Conservation (phyloP, 1,139 yeast species). For the Taiozyma sp. region DNA sequence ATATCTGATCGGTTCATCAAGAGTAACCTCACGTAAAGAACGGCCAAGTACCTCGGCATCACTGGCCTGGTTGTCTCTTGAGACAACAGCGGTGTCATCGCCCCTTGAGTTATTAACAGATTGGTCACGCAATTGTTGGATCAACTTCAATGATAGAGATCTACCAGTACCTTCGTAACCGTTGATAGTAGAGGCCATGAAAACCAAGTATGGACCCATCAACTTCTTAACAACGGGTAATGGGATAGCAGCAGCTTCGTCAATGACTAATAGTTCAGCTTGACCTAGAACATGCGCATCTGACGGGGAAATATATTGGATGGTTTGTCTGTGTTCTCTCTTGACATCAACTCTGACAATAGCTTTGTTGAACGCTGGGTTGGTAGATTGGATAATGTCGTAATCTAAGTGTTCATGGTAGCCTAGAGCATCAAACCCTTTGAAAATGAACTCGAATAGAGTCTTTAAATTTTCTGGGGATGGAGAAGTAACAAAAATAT, state of each 20-base stretch:
- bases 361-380: constrained; percentile 90
- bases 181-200: constrained; percentile 97
- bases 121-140: constrained; percentile 84
- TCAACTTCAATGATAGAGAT: constrained; percentile 85
- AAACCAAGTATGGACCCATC: constrained; percentile 90
- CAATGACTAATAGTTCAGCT: constrained; percentile 92
- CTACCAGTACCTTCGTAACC: constrained; percentile 99
- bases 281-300: constrained; percentile 94
- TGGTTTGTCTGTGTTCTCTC: constrained; percentile 92
- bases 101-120: constrained; percentile 39
- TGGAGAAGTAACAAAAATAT: constrained; percentile 94
- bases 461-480: constrained; percentile 97
- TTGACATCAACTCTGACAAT: constrained; percentile 93
- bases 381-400: constrained; percentile 92
- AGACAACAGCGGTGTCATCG: constrained; percentile 45
- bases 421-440: constrained; percentile 93
- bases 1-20: constrained; percentile 94
- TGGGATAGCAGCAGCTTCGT: constrained; percentile 99
- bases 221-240: constrained; percentile 86
- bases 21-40: constrained; percentile 71
- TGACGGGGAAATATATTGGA: constrained; percentile 90
- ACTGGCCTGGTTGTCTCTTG: constrained; percentile 48
- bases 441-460: constrained; percentile 86
- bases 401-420: constrained; percentile 92
- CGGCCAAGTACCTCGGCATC: constrained; percentile 48